These are phyloP conservation scores for Populus pruinosa DNA, from an alignment of 345 rosid genomes.

Conservation along the genomic window DNA sequence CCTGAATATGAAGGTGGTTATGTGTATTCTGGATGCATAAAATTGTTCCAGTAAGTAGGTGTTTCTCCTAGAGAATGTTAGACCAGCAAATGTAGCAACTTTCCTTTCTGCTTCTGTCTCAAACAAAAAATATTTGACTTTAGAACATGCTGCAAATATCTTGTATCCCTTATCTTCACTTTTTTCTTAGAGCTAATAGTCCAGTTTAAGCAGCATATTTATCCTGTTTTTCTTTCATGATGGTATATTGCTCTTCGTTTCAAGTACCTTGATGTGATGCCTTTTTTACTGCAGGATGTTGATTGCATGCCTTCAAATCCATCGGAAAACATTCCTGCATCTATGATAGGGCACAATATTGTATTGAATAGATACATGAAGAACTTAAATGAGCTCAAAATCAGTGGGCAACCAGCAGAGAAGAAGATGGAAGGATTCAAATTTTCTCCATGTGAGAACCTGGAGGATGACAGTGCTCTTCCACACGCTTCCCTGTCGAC, in stretches of 20 bases:
- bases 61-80: background rate
- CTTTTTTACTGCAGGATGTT: conserved; percentile 55
- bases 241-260: background rate
- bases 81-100: background rate
- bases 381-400: conserved; percentile 49
- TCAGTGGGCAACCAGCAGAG: conserved; percentile 45
- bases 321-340: conserved; percentile 67
- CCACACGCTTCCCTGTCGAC: conserved; percentile 38
- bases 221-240: background rate
- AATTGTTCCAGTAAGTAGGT: background rate
- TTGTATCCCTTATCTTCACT: background rate
- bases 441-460: conserved; percentile 37
- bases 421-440: conserved; percentile 43
- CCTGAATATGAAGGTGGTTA: background rate
- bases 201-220: background rate
- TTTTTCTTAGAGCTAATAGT: background rate
- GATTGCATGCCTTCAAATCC: conserved; percentile 81
- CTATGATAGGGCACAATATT: conserved; percentile 48
- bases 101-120: background rate
- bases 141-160: background rate
- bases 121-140: background rate
- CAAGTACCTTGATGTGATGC: conserved; percentile 2
- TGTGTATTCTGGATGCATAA: background rate
- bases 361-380: conserved; percentile 40
- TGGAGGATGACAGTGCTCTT: conserved; percentile 37